Conservation (phyloP, 2,329 filamentous ascomycete genomes). For the Tympanopsis confertula region DNA sequence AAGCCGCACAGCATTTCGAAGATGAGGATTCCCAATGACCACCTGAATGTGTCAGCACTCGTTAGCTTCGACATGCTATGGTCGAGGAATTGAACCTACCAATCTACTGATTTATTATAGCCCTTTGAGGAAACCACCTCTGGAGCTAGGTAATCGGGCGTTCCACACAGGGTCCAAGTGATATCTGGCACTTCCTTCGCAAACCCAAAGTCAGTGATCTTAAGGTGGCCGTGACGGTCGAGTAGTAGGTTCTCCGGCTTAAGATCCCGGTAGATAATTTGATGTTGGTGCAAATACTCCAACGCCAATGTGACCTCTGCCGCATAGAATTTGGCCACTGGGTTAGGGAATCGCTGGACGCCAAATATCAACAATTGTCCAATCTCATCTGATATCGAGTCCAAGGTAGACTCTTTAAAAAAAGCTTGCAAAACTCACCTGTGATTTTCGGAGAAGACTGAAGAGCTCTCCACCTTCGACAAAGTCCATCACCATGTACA, state of each 20-base stretch:
- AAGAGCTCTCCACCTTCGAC: conserved; percentile 97
- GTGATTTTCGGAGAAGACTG: conserved; percentile 86
- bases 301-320: conserved; percentile 91
- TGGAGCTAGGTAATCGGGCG: conserved; percentile 90
- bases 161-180: conserved; percentile 96
- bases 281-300: conserved; percentile 85
- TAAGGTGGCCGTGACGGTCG: conserved; percentile 85
- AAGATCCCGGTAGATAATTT: conserved; percentile 95
- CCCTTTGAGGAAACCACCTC: conserved; percentile 99
- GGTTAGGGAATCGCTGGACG: conserved; percentile 87
- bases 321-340: conserved; percentile 97
- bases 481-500: conserved; percentile 99
- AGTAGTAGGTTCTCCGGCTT: conserved; percentile 91
- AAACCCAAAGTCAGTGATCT: conserved; percentile 97
- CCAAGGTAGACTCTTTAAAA: no score
- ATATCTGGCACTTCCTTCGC: conserved; percentile 97
- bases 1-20: conserved; percentile 99
- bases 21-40: conserved; percentile 94
- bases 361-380: no score
- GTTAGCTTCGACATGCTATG: neutral
- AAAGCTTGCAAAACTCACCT: conserved; percentile 39
- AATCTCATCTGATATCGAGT: no score
- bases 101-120: conserved; percentile 99
- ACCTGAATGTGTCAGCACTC: conserved; percentile 42
- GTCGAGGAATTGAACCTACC: conserved; percentile 46